Base-by-base conservation (phyloP, 2,329 filamentous ascomycete species). In the Exophiala xenobiotica region DNA sequence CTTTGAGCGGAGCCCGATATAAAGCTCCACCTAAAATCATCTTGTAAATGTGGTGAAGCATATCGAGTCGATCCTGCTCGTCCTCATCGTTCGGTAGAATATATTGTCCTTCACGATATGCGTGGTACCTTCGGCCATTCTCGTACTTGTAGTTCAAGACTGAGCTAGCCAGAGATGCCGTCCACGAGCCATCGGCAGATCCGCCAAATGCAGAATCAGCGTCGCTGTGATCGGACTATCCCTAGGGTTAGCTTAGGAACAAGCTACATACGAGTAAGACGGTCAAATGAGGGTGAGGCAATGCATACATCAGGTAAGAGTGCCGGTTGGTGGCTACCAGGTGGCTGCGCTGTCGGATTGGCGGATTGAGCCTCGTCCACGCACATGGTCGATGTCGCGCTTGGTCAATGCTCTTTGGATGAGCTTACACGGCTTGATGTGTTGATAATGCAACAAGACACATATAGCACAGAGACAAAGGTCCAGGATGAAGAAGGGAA, bases 61-160 rank as follows among this genome's bases (percentile, higher is more conserved):
- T 24, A 29, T 49, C 45, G n/a, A 47, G 38, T 7, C 40, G 29
- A 22, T 42, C 24, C 22, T 48, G 29, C 26, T 47, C 50, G 4
- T 9, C 41, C 35, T 59, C 57, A 39, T 60, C 57, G 22, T 60
- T 60, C 20, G 57, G 57, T 19, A 58, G 42, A 8, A 54, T 16
- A 46, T 54, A 57, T 14, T 45, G 27, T 4, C 65, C 64, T 39
- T 63, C 61, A 20, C 63, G 59, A 38, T 62, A 67, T 12, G 64
- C 57, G 46, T 67, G 65, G 40, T 67, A 68, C 16, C 64, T 56
- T 7, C 66, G 61, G 6, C 65, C 66, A 47, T 64, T 63, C 42
- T 68, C 65, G 41, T 63, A 61, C 8, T 56, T 57, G 39, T 67
- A 66, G 47, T 64, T 58, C 31, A 58, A 59, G 39, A 68, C 61